Base-by-base conservation (phyloP, 2,329 filamentous ascomycete genomes). In the Aschersonia sp. region DNA sequence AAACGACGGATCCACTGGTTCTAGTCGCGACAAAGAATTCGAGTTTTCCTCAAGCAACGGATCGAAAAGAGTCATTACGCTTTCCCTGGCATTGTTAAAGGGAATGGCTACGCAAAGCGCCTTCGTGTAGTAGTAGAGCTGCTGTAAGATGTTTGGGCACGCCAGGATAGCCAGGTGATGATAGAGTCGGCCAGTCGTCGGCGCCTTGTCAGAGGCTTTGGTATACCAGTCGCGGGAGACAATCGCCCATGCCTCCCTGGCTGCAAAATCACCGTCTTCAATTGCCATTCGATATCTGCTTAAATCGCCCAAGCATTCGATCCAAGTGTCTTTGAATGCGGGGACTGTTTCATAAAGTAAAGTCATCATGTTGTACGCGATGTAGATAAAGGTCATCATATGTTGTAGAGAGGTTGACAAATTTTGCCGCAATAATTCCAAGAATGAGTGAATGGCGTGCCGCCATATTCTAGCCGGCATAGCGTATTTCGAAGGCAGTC, bases 401-500 rank as follows among this genome's bases (percentile, higher is more conserved):
- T 94, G 85, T 45, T 96, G 88, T 1, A 88, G 66, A 1, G 85
- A 88, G 0, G 72, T 73, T 0, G 89, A 89, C 0, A 95, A 67
- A 2, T 81, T 76, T 53, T 86, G 79, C 0, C 87, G 72, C 0
- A 94, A 63, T 0, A 94, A 61, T 54, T 94, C 87, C 0, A 94
- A 70, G 49, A 92, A 92, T 0, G 79, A 81, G 58, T 94, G 87
- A 4, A 97, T 96, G 0, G 86, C 90, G 55, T 94, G 86, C 0
- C 87, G 75, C 92, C 90, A 97, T 85, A 97, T 92, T 0, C 90
- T 71, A 0, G 86, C 87, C 0, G 90, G 89, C 87, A 97, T 96
- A 0, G 81, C 80, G 55, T 95, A 95, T 51, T 92, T 92, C 0
- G 75, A 74, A 0, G 88, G 83, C 0, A 96, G 63, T 0, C 78